These are phyloP conservation scores for Ceratocystis smalleyi DNA, from an alignment of 2,329 filamentous ascomycete genomes.

Conservation along the genomic window DNA sequence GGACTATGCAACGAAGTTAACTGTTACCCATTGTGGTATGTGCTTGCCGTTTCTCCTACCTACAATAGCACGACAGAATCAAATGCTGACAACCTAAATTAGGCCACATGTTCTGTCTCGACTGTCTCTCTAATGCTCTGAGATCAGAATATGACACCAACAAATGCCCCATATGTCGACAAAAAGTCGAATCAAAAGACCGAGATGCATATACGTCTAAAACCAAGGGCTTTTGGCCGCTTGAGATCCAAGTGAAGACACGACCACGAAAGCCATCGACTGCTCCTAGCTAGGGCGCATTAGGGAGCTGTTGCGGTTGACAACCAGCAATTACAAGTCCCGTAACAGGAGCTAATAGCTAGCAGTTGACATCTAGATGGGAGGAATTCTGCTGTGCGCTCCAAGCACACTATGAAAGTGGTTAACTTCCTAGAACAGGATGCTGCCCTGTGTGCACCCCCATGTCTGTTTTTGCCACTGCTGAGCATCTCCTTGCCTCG, in stretches of 20 bases:
- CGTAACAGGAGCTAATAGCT: not conserved
- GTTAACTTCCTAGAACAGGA: no score
- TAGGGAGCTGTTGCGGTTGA: no score
- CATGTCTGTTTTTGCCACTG: no score
- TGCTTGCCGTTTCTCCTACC: not conserved
- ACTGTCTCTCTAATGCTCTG: constrained; percentile 46
- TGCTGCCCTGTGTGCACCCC: no score
- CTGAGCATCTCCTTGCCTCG: no score
- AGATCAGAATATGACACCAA: constrained; percentile 40
- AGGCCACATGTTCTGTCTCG: constrained; percentile 49
- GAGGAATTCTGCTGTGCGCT: no score
- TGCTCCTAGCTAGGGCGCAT: not conserved
- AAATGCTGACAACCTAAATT: constrained; percentile 7
- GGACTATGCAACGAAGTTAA: constrained; percentile 43
- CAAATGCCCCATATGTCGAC: constrained; percentile 48
- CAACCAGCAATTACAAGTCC: no score
- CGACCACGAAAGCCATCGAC: constrained; percentile 28
- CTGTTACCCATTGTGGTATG: constrained; percentile 52
- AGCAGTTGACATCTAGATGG: no score
- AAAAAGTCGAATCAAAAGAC: constrained; percentile 37
- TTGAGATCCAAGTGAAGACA: constrained; percentile 49
- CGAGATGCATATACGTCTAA: constrained; percentile 29
- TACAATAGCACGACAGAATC: not conserved
- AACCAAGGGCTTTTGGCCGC: constrained; percentile 39
- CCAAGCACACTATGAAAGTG: no score